phyloP scores from a whole-genome alignment of 2,329 filamentous ascomycete species.

The Colletotrichum sidae region DNA sequence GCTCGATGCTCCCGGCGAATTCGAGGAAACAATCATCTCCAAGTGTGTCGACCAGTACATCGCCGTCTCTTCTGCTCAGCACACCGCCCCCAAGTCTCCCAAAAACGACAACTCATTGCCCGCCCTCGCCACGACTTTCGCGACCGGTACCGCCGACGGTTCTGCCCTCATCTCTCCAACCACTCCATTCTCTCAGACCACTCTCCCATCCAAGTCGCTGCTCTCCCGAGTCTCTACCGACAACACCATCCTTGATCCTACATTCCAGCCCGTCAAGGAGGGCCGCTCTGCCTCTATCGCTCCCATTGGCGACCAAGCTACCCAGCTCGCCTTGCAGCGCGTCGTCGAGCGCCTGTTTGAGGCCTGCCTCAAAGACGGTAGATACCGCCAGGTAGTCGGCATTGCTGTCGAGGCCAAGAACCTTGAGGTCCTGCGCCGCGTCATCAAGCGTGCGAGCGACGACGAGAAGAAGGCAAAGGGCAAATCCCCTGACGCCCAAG shows the following conservation, averaged over 20 bases:
- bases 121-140: conserved; percentile 85
- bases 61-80: conserved; percentile 70
- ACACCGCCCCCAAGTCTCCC: conserved; percentile 58
- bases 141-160: conserved; percentile 73
- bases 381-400: conserved; percentile 95
- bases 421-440: conserved; percentile 84
- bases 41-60: conserved; percentile 99
- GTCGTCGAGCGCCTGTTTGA: conserved; percentile 93
- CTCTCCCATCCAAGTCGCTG: conserved; percentile 91
- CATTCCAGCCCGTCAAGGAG: conserved; percentile 66
- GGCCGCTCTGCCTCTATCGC: conserved; percentile 71
- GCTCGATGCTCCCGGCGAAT: conserved; percentile 90
- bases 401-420: conserved; percentile 97
- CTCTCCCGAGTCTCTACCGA: conserved; percentile 83
- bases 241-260: conserved; percentile 71
- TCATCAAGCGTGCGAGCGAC: conserved; percentile 89
- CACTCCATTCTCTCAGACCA: conserved; percentile 94
- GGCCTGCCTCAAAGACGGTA: conserved; percentile 84
- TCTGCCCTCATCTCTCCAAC: conserved; percentile 85
- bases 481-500: conserved; percentile 64
- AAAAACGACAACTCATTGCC: conserved; percentile 62
- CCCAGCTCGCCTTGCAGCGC: conserved; percentile 82
- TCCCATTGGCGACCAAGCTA: conserved; percentile 74
- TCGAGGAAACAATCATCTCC: conserved; percentile 98
- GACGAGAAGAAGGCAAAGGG: conserved; percentile 81